phyloP scores from a whole-genome alignment of 2,329 filamentous ascomycete genomes.

The Beauveria brongniartii region DNA sequence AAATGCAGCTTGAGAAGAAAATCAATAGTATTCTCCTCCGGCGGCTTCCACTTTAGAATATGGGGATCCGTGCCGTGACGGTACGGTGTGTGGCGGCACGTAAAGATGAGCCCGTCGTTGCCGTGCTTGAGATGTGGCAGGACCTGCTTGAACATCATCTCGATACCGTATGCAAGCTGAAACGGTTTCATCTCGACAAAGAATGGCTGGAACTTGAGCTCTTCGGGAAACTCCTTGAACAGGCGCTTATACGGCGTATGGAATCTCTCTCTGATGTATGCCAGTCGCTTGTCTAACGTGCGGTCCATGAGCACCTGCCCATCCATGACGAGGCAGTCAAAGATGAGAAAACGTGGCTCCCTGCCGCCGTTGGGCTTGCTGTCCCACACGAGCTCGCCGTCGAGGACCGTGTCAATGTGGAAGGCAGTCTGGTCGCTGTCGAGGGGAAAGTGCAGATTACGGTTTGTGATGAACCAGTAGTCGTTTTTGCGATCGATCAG shows the following conservation, averaged over 20 bases:
- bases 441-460: slow-evolving; percentile 71
- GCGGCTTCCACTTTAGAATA: slow-evolving; percentile 97
- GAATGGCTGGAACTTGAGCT: slow-evolving; percentile 66
- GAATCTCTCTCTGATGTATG: slow-evolving; percentile 72
- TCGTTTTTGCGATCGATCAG: slow-evolving; percentile 97
- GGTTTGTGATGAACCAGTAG: slow-evolving; percentile 73
- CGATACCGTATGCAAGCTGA: slow-evolving; percentile 79
- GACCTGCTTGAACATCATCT: slow-evolving; percentile 85
- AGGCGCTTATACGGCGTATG: slow-evolving; percentile 61
- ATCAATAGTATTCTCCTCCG: slow-evolving; percentile 90
- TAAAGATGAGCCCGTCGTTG: slow-evolving; percentile 96
- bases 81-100: slow-evolving; percentile 82
- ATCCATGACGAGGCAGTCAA: slow-evolving; percentile 84
- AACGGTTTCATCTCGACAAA: slow-evolving; percentile 81
- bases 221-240: slow-evolving; percentile 58
- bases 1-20: slow-evolving; percentile 77
- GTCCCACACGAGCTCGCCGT: slow-evolving; percentile 90
- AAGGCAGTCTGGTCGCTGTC: slow-evolving; percentile 57
- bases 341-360: slow-evolving; percentile 80
- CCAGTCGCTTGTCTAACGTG: slow-evolving; percentile 80
- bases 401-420: slow-evolving; percentile 74
- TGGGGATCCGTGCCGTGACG: slow-evolving; percentile 83
- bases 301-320: slow-evolving; percentile 66
- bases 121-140: slow-evolving; percentile 81
- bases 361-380: slow-evolving; percentile 56